phyloP scores from a whole-genome alignment of 140 eudicot species.

The Senecio squalidus region DNA sequence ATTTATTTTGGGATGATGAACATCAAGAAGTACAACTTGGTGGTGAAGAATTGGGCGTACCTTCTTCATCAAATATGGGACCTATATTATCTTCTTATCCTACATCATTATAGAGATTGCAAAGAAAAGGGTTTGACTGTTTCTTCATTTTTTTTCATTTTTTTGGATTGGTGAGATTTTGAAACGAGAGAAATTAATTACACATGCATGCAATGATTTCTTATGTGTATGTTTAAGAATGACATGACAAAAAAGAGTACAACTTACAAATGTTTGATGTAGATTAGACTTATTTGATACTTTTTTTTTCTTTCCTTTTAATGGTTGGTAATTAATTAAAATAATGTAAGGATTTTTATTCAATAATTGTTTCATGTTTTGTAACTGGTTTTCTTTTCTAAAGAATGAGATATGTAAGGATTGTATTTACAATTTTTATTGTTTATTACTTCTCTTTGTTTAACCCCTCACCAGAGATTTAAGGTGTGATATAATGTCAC shows the following conservation, averaged over 20 bases:
- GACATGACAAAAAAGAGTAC: slow-evolving; percentile 19
- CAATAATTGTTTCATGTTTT: slow-evolving; percentile 1
- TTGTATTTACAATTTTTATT: too few relatives aligned
- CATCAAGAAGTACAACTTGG: slow-evolving; percentile 39
- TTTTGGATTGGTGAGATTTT: slow-evolving; percentile 36
- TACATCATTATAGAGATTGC: slow-evolving; percentile 34
- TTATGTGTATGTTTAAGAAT: slow-evolving; percentile 19
- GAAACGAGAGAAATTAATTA: slow-evolving; percentile 19
- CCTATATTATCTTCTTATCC: slow-evolving; percentile 50
- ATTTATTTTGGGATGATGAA: slow-evolving; percentile 68
- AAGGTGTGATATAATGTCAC: too few relatives aligned
- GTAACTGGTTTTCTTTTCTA: too few relatives aligned
- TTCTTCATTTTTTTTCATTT: slow-evolving; percentile 3
- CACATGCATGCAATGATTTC: slow-evolving; percentile 29
- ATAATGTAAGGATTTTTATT: slow-evolving; percentile 19
- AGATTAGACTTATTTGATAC: slow-evolving; percentile 13
- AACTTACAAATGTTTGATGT: slow-evolving; percentile 29
- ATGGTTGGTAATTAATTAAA: slow-evolving; percentile 26
- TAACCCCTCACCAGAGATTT: too few relatives aligned
- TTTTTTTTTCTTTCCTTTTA: background rate
- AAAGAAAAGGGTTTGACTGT: slow-evolving; percentile 16
- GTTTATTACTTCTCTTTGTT: too few relatives aligned
- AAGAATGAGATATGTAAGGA: too few relatives aligned
- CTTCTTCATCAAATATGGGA: slow-evolving; percentile 43
- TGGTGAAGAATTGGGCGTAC: slow-evolving; percentile 37